Evolutionary conservation across 176 grass and related monocot species (phyloP).

Genomic region (Avena sativa): DNA sequence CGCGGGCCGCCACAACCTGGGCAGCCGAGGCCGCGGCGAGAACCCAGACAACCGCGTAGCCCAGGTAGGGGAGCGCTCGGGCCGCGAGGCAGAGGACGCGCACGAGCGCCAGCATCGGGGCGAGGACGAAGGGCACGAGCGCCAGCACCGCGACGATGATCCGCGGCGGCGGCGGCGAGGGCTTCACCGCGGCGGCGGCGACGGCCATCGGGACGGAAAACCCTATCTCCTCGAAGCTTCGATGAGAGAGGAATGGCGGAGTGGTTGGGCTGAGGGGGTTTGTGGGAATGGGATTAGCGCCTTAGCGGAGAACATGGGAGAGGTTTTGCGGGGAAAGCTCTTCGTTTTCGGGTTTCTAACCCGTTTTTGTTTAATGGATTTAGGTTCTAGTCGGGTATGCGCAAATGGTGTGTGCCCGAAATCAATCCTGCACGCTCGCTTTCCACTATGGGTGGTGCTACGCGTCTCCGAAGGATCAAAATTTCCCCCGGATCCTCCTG

Average conservation of each 20-base stretch:
- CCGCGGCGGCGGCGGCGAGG: not conserved
- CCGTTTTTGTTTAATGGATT: not conserved
- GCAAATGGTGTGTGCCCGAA: not conserved
- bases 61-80: slow-evolving; percentile 1
- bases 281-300: not conserved
- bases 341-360: not conserved
- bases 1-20: not conserved
- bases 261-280: not conserved
- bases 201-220: slow-evolving; percentile 5
- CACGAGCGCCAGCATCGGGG: not conserved
- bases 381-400: not conserved
- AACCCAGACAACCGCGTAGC: not conserved
- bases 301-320: not conserved
- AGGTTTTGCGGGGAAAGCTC: not conserved
- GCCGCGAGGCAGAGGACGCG: not conserved
- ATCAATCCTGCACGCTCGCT: not conserved
- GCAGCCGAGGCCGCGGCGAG: not conserved
- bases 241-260: not conserved
- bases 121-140: not conserved
- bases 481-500: too few relatives aligned
- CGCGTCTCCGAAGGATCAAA: too few relatives aligned
- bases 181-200: not conserved
- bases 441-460: too few relatives aligned
- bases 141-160: not conserved
- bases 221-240: slow-evolving; percentile 10